Percentiles rank a stretch among this genome's conserved stretches.
Evolutionary conservation across 163 green algal species (phyloP).

Genomic region (Prototheca wickerhamii): DNA sequence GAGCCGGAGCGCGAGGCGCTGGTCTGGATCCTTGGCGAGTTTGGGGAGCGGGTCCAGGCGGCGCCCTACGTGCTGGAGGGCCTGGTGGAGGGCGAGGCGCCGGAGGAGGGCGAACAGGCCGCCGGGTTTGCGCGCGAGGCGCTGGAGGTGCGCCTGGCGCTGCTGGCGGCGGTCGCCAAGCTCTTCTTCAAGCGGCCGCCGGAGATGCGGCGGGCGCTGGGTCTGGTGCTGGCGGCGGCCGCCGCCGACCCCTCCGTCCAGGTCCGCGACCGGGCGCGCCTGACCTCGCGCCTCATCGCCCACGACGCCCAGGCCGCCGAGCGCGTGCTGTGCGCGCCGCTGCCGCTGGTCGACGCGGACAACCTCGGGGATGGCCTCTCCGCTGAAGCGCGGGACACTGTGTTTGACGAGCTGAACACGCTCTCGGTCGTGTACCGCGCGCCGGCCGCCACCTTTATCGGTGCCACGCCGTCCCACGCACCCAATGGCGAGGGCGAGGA

Average conservation of each 20-base stretch:
- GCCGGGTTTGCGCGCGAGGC: conserved; percentile 30
- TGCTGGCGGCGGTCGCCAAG: conserved; percentile 59
- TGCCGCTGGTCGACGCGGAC: conserved; percentile 26
- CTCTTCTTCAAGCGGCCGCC: conserved; percentile 84
- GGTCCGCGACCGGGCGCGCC: conserved; percentile 76
- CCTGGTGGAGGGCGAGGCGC: conserved; percentile 45
- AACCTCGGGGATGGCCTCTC: conserved; percentile 44
- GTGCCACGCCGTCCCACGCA: background rate
- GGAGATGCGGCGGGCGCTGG: conserved; percentile 70
- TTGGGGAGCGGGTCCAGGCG: conserved; percentile 52
- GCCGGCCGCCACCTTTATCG: conserved; percentile 34
- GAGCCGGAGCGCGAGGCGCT: conserved; percentile 64
- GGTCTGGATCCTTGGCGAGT: conserved; percentile 84
- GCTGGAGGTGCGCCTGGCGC: conserved; percentile 45
- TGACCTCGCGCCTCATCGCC: conserved; percentile 58
- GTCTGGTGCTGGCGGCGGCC: conserved; percentile 47
- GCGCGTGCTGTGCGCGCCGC: conserved; percentile 33
- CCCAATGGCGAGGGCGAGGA: too few relatives aligned
- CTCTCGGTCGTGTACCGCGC: conserved; percentile 74
- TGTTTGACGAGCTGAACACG: conserved; percentile 93
- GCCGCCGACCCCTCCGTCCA: conserved; percentile 60
- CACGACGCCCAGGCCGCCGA: conserved; percentile 40
- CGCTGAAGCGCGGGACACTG: conserved; percentile 45
- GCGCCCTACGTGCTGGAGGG: conserved; percentile 84
- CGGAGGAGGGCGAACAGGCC: too few relatives aligned